A percentile compares a stretch with the other conserved stretches of the same genome.
These are phyloP conservation scores for Kewa caespitosa DNA, from an alignment of 179 eudicot genomes.

Conservation along the genomic window DNA sequence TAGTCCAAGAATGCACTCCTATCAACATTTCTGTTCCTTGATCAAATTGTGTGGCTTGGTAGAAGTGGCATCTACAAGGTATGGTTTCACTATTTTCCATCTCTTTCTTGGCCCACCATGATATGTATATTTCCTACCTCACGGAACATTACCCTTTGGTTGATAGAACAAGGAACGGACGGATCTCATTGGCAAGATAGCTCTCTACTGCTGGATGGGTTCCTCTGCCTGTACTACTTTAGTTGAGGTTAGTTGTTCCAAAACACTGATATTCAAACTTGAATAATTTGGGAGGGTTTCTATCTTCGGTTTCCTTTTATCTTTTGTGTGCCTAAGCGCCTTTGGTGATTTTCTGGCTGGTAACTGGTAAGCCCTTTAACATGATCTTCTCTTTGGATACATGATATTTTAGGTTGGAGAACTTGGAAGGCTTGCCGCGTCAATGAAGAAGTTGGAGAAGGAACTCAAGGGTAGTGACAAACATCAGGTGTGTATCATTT, in stretches of 20 bases:
- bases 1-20: constrained; percentile 95
- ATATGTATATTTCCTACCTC: constrained; percentile 9
- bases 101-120: constrained; percentile 8
- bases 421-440: constrained; percentile 80
- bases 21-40: constrained; percentile 93
- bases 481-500: constrained; percentile 32
- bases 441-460: constrained; percentile 88
- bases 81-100: background rate
- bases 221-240: constrained; percentile 75
- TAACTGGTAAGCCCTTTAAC: background rate
- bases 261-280: background rate
- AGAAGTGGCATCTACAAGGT: constrained; percentile 95
- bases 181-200: constrained; percentile 73
- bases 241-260: constrained; percentile 63
- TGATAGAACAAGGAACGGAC: constrained; percentile 74
- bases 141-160: constrained; percentile 14
- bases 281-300: background rate
- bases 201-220: constrained; percentile 95
- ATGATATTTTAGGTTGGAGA: constrained; percentile 59
- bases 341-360: no score
- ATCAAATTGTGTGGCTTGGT: constrained; percentile 96
- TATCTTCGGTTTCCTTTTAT: no score
- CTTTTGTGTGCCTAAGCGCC: background rate
- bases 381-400: background rate
- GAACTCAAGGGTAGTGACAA: constrained; percentile 69